phyloP scores from a whole-genome alignment of 306 rosid genomes.

The Castanospermum australe region DNA sequence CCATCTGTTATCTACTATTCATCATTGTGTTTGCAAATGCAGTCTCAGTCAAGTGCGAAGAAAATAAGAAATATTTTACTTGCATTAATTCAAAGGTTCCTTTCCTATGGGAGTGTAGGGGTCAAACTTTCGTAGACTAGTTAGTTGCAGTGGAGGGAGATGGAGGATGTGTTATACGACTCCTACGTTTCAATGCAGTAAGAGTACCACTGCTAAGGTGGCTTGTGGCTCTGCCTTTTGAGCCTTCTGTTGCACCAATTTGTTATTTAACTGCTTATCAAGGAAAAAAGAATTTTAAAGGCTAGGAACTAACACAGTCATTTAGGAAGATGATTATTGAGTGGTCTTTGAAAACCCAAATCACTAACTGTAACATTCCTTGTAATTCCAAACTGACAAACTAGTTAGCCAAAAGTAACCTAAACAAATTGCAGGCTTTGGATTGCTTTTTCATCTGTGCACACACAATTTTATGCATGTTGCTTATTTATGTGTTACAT shows the following conservation, averaged over 20 bases:
- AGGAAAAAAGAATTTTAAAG: no score
- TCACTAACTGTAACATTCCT: background rate
- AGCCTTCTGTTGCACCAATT: background rate
- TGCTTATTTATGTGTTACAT: background rate
- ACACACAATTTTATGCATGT: background rate
- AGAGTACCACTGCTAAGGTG: background rate
- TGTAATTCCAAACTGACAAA: background rate
- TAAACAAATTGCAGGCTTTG: background rate
- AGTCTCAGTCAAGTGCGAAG: background rate
- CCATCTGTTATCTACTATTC: background rate
- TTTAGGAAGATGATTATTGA: background rate
- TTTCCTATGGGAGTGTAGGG: no score
- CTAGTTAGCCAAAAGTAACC: background rate
- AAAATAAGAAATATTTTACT: background rate
- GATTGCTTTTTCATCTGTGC: background rate
- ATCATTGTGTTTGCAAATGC: background rate
- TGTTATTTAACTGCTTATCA: no score
- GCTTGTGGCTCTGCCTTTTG: background rate
- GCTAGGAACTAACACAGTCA: background rate
- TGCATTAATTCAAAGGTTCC: background rate
- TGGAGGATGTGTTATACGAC: no score
- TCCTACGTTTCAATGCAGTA: background rate
- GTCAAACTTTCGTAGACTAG: no score
- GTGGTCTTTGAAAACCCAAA: background rate
- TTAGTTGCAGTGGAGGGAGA: no score